phyloP scores from a whole-genome alignment of 2,329 filamentous ascomycete species.

The Triangularia verruculosa region DNA sequence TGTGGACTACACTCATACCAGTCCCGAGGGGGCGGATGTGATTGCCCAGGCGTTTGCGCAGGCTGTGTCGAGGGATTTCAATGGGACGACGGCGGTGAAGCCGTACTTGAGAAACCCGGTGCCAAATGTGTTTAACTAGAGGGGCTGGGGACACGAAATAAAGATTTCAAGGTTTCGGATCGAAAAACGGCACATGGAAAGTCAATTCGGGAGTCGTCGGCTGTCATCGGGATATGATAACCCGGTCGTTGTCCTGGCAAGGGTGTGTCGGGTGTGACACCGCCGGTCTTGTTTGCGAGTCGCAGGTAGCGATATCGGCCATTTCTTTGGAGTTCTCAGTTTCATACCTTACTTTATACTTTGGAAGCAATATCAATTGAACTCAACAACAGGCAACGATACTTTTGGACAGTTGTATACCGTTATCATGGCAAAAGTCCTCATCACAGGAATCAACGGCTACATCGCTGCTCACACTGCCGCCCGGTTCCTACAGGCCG shows the following conservation, averaged over 20 bases:
- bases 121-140: slow-evolving; percentile 25
- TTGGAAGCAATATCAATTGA: background rate
- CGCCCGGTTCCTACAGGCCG: slow-evolving; percentile 18
- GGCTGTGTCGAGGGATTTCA: slow-evolving; percentile 33
- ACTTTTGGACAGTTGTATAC: background rate
- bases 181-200: background rate
- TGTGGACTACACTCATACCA: slow-evolving; percentile 60
- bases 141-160: background rate
- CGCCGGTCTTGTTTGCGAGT: background rate
- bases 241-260: background rate
- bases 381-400: too few relatives aligned
- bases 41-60: slow-evolving; percentile 58
- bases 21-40: slow-evolving; percentile 49
- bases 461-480: slow-evolving; percentile 24
- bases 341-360: too few relatives aligned
- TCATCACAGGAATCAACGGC: slow-evolving; percentile 25
- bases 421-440: background rate
- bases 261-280: background rate
- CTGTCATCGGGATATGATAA: background rate
- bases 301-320: background rate
- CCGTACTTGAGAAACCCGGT: slow-evolving; percentile 25
- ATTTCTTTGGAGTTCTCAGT: too few relatives aligned
- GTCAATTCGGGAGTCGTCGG: background rate
- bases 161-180: background rate
- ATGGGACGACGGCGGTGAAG: slow-evolving; percentile 31